phyloP scores from a whole-genome alignment of 371 early-diverging fungal genomes.

The Mucor saturninus region DNA sequence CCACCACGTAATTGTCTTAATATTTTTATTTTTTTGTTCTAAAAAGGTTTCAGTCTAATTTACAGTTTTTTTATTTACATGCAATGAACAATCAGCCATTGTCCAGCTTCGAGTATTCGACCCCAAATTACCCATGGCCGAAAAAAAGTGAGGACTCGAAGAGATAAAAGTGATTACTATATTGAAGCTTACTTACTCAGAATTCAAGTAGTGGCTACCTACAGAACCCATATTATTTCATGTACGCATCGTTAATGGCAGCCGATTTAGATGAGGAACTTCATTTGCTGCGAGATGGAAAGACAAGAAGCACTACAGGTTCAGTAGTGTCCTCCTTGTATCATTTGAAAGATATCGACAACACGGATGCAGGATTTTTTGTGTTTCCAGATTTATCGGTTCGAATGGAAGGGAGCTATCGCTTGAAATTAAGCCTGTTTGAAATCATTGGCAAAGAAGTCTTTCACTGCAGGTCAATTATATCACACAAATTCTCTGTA shows the following conservation, averaged over 20 bases:
- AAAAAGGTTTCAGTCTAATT: not conserved
- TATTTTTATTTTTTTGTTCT: not conserved
- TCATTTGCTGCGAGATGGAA: constrained; percentile 74
- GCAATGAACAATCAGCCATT: constrained; percentile 52
- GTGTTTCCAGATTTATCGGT: constrained; percentile 96
- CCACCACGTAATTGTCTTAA: constrained; percentile 72
- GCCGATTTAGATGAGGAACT: constrained; percentile 72
- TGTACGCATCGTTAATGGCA: constrained; percentile 80
- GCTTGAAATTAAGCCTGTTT: constrained; percentile 88
- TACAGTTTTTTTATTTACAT: not conserved
- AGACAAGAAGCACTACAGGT: constrained; percentile 79
- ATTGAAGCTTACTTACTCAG: too few relatives aligned
- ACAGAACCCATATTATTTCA: constrained; percentile 87
- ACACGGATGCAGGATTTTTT: constrained; percentile 92
- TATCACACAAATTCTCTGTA: constrained; percentile 81
- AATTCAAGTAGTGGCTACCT: constrained; percentile 49
- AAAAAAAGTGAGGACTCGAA: constrained; percentile 39
- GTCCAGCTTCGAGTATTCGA: constrained; percentile 78
- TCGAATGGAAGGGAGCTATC: constrained; percentile 87
- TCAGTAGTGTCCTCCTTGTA: constrained; percentile 91
- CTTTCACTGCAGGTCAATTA: constrained; percentile 78
- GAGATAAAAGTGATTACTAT: too few relatives aligned
- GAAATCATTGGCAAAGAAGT: constrained; percentile 85
- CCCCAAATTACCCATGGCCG: constrained; percentile 39
- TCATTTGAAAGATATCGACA: constrained; percentile 84